Evolutionary conservation across 106 monocot genomes (phyloP).

Genomic region (Dioscorea alata): DNA sequence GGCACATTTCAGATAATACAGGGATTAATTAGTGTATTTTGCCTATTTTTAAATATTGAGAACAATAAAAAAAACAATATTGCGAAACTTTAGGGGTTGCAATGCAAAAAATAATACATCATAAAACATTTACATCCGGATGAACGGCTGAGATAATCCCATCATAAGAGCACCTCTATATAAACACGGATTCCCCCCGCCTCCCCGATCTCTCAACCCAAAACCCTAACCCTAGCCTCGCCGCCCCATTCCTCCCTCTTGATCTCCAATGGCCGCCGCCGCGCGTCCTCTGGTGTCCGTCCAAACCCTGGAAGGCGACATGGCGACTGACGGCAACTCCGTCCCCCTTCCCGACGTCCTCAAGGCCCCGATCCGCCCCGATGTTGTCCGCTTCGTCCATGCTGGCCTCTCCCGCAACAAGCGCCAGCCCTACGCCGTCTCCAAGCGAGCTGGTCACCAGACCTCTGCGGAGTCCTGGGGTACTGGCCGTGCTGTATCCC

Average conservation of each 20-base stretch:
- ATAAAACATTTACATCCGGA: no score
- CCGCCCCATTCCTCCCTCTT: background rate
- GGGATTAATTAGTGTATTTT: no score
- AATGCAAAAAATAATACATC: no score
- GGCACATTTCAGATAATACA: no score
- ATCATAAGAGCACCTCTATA: background rate
- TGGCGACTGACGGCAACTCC: slow-evolving; percentile 23
- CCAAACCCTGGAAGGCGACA: slow-evolving; percentile 40
- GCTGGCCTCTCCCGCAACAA: slow-evolving; percentile 41
- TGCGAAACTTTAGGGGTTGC: no score
- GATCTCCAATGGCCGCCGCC: slow-evolving; percentile 13
- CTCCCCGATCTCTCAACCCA: background rate
- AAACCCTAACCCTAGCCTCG: slow-evolving; percentile 13
- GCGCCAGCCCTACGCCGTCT: slow-evolving; percentile 65
- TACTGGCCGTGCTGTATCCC: slow-evolving; percentile 78
- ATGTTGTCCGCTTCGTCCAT: slow-evolving; percentile 58
- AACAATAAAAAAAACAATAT: no score
- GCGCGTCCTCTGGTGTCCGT: slow-evolving; percentile 51
- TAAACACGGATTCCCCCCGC: background rate
- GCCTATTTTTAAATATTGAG: no score
- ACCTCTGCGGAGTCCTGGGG: slow-evolving; percentile 92
- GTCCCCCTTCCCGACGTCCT: slow-evolving; percentile 60
- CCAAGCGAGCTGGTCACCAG: slow-evolving; percentile 73
- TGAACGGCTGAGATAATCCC: background rate
- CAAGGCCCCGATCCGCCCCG: slow-evolving; percentile 57